Evolutionary conservation across 495 filamentous ascomycete species (phyloP).

Genomic region (Aeminium ludgeri): DNA sequence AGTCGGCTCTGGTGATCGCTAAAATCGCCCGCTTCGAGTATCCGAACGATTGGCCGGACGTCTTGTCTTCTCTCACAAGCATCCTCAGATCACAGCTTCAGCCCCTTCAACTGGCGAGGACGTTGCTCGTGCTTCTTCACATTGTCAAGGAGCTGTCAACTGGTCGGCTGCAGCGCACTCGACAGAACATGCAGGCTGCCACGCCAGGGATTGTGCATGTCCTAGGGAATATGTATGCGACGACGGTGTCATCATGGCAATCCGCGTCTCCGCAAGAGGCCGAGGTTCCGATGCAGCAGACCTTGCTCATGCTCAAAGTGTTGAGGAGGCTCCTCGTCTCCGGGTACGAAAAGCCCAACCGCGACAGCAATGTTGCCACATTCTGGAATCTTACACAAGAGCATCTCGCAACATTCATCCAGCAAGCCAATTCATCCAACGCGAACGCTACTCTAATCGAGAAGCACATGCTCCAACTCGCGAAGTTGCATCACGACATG

Average conservation of each 20-base stretch:
- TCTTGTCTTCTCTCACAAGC: conserved; percentile 37
- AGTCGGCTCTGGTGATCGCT: conserved; percentile 72
- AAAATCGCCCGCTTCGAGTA: conserved; percentile 83
- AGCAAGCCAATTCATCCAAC: conserved; percentile 10
- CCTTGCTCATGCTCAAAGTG: conserved; percentile 59
- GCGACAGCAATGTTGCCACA: conserved; percentile 51
- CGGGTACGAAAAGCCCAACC: conserved; percentile 71
- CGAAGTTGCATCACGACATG: conserved; percentile 84
- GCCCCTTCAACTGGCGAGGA: conserved; percentile 45
- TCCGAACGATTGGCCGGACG: conserved; percentile 60
- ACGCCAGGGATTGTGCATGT: conserved; percentile 67
- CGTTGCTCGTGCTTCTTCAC: conserved; percentile 60
- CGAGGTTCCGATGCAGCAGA: conserved; percentile 45
- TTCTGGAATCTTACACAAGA: conserved; percentile 57
- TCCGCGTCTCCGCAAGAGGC: conserved; percentile 32
- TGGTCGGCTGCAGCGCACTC: conserved; percentile 51
- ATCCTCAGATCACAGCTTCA: conserved; percentile 38
- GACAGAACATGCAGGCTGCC: conserved; percentile 52
- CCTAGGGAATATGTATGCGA: conserved; percentile 58
- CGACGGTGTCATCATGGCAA: conserved; percentile 56
- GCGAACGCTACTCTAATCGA: conserved; percentile 34
- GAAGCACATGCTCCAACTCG: conserved; percentile 73
- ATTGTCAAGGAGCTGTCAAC: conserved; percentile 81
- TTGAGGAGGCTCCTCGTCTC: conserved; percentile 61
- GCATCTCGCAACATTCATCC: conserved; percentile 53